A percentile compares a stretch with the other conserved stretches of the same genome.
These are phyloP conservation scores for Talaromyces sp. DNA, from an alignment of 2,329 filamentous ascomycete genomes.

Conservation along the genomic window DNA sequence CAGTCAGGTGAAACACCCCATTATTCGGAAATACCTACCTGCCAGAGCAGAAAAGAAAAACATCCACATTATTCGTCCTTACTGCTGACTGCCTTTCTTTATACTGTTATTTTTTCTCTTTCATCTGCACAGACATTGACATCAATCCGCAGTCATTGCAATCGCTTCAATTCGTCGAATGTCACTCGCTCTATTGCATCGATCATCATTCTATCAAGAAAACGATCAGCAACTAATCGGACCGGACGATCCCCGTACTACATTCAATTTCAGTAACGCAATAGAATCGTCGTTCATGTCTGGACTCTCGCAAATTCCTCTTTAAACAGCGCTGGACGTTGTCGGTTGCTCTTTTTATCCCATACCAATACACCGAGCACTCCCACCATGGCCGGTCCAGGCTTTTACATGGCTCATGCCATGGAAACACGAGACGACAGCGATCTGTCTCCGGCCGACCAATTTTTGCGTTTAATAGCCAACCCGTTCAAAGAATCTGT, in stretches of 20 bases:
- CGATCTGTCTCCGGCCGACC: slow-evolving; percentile 27
- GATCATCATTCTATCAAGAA: background rate
- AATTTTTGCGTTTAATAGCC: slow-evolving; percentile 44
- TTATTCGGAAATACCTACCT: background rate
- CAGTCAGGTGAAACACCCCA: slow-evolving; percentile 5
- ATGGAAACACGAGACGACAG: slow-evolving; percentile 5
- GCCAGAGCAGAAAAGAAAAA: slow-evolving; percentile 2
- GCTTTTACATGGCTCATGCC: background rate
- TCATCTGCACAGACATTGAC: background rate
- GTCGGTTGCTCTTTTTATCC: background rate
- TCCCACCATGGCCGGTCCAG: slow-evolving; percentile 1
- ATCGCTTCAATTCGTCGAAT: background rate
- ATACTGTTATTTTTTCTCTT: background rate
- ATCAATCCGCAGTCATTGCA: background rate
- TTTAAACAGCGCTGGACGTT: slow-evolving; percentile 8
- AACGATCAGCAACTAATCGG: background rate
- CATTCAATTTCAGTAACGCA: background rate
- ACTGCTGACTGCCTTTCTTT: background rate
- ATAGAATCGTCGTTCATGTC: background rate
- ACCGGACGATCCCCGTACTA: background rate
- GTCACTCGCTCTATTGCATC: slow-evolving; percentile 2
- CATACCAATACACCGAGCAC: background rate
- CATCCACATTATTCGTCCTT: background rate
- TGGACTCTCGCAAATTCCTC: background rate
- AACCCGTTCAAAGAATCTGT: slow-evolving; percentile 45